A percentile compares a stretch with the other conserved stretches of the same genome.
Evolutionary conservation across 1,284 basidiomycete genomes (phyloP).

Genomic region (Prillingera fragicola): DNA sequence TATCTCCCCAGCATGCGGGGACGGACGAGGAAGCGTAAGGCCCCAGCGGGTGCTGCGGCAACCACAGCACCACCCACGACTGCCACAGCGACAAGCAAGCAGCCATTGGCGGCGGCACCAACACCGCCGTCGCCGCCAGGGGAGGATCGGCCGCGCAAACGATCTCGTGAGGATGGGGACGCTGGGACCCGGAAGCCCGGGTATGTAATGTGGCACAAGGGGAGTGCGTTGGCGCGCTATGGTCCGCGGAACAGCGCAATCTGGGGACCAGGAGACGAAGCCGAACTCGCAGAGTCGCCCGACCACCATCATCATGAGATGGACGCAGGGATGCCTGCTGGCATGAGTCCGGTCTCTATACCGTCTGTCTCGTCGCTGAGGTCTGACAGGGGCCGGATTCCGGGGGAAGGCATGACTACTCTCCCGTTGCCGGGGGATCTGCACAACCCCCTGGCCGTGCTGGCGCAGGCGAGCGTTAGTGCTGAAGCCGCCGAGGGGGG

Average conservation of each 20-base stretch:
- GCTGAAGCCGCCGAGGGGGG: background rate
- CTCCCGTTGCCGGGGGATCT: conserved; percentile 30
- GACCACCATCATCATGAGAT: background rate
- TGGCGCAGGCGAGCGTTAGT: conserved; percentile 24
- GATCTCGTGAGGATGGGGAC: background rate
- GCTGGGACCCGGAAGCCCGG: conserved; percentile 1
- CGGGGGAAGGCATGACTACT: conserved; percentile 19
- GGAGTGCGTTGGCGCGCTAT: conserved; percentile 1
- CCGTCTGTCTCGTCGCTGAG: background rate
- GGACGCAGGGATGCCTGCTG: too few relatives aligned
- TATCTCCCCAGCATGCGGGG: conserved; percentile 33
- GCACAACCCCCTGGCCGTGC: conserved; percentile 27
- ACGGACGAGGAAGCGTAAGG: conserved; percentile 24
- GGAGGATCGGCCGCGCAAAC: background rate
- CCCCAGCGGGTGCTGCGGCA: background rate
- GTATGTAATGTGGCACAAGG: conserved; percentile 12
- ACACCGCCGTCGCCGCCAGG: background rate
- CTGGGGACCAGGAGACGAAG: background rate
- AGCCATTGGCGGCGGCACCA: background rate
- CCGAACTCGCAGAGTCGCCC: background rate
- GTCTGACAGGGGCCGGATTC: background rate
- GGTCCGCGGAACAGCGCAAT: conserved; percentile 1
- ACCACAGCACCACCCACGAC: background rate
- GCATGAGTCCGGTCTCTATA: background rate
- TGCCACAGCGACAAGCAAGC: conserved; percentile 2